phyloP scores from a whole-genome alignment of 1,284 basidiomycete species.

The Rhodotorula sp. region DNA sequence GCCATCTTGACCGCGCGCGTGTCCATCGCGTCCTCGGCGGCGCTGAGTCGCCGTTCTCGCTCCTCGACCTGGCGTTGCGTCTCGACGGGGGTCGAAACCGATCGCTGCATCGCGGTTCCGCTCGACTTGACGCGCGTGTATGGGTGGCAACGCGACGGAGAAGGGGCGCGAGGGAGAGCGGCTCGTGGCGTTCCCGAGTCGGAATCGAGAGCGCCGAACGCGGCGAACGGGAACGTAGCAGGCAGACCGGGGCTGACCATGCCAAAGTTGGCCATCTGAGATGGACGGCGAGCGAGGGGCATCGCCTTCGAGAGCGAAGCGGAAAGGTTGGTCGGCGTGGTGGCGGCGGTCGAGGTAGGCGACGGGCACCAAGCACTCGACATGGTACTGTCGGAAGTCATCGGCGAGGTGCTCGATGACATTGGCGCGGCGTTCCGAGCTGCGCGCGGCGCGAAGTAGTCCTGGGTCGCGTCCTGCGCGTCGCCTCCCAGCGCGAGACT shows the following conservation, averaged over 20 bases:
- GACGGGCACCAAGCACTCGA: conserved; percentile 12
- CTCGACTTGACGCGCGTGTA: conserved; percentile 9
- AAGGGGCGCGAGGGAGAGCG: conserved; percentile 4
- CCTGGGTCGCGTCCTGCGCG: conserved; percentile 9
- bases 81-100: conserved; percentile 37
- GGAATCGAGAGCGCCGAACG: not conserved
- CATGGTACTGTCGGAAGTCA: conserved; percentile 17
- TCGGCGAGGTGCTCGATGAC: conserved; percentile 21
- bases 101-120: conserved; percentile 24
- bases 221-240: conserved; percentile 23
- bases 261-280: conserved; percentile 2
- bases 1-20: conserved; percentile 30
- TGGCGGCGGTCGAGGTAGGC: conserved; percentile 13
- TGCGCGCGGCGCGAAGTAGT: conserved; percentile 32
- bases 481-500: conserved; percentile 10
- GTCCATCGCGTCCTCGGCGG: conserved; percentile 25
- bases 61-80: conserved; percentile 28
- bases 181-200: not conserved
- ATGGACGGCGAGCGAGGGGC: conserved; percentile 8
- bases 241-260: conserved; percentile 11
- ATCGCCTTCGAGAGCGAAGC: not conserved
- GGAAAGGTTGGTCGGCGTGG: conserved; percentile 16
- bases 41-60: conserved; percentile 19
- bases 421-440: not conserved
- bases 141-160: conserved; percentile 16